Evolutionary conservation across 1,284 basidiomycete genomes (phyloP).

Genomic region (Earliella scabrosa): DNA sequence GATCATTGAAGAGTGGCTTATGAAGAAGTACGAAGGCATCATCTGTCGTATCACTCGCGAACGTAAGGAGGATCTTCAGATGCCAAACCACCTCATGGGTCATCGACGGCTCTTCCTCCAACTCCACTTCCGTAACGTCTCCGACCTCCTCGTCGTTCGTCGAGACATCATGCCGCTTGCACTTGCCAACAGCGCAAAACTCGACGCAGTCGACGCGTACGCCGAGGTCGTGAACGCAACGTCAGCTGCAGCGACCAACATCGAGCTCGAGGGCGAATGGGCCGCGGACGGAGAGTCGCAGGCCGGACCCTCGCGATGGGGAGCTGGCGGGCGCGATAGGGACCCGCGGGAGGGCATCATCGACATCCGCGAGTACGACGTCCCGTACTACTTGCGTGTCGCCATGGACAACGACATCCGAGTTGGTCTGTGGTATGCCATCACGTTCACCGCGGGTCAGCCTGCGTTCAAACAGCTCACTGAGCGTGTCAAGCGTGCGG

Average conservation of each 20-base stretch:
- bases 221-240: slow-evolving; percentile 95
- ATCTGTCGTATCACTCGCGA: slow-evolving; percentile 81
- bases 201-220: slow-evolving; percentile 96
- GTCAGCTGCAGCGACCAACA: slow-evolving; percentile 56
- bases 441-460: slow-evolving; percentile 83
- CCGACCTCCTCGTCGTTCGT: slow-evolving; percentile 88
- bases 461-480: slow-evolving; percentile 77
- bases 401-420: slow-evolving; percentile 99
- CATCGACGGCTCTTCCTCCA: slow-evolving; percentile 89
- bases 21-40: slow-evolving; percentile 91
- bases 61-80: slow-evolving; percentile 92
- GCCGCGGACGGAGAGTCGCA: slow-evolving; percentile 52
- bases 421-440: slow-evolving; percentile 96
- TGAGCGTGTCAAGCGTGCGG: slow-evolving; percentile 96
- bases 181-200: slow-evolving; percentile 89
- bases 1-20: slow-evolving; percentile 94
- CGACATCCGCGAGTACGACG: slow-evolving; percentile 96
- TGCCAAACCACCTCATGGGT: slow-evolving; percentile 97
- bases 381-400: slow-evolving; percentile 96
- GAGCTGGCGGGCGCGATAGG: slow-evolving; percentile 57
- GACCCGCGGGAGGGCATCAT: slow-evolving; percentile 92
- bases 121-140: slow-evolving; percentile 91
- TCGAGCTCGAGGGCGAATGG: slow-evolving; percentile 75
- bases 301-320: slow-evolving; percentile 27
- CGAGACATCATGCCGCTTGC: slow-evolving; percentile 92